Evolutionary conservation across 75 land plant species (phyloP).

Genomic region (Cunninghamia lanceolata): DNA sequence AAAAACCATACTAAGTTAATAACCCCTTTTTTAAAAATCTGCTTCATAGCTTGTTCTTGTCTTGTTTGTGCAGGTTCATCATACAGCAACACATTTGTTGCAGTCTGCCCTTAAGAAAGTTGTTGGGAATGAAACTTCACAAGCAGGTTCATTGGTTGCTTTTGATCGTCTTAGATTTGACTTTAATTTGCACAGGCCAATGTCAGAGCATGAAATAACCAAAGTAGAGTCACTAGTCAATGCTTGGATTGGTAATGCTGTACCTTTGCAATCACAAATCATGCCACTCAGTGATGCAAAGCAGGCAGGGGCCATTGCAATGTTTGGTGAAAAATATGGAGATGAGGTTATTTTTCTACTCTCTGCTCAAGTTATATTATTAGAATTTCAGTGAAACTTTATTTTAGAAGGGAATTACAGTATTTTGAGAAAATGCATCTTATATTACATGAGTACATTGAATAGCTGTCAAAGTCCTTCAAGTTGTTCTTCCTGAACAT

Average conservation of each 20-base stretch:
- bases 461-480: neutral
- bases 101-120: slow-evolving; percentile 90
- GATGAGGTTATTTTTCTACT: slow-evolving; percentile 54
- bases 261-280: slow-evolving; percentile 61
- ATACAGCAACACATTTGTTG: slow-evolving; percentile 95
- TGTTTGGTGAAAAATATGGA: slow-evolving; percentile 98
- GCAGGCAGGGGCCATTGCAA: slow-evolving; percentile 88
- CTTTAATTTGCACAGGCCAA: slow-evolving; percentile 77
- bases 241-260: slow-evolving; percentile 80
- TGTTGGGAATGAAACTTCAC: slow-evolving; percentile 81
- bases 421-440: neutral
- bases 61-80: slow-evolving; percentile 70
- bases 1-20: neutral
- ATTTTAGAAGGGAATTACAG: neutral
- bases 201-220: slow-evolving; percentile 57
- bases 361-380: slow-evolving; percentile 1
- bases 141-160: slow-evolving; percentile 95
- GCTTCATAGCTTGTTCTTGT: neutral
- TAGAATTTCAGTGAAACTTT: neutral
- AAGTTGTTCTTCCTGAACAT: neutral
- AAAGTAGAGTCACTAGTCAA: slow-evolving; percentile 72
- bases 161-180: slow-evolving; percentile 96
- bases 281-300: slow-evolving; percentile 86
- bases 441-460: neutral
- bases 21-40: neutral